Percentiles rank a stretch among this genome's conserved stretches.
These are phyloP conservation scores for Diplodia scrobiculata DNA, from an alignment of 2,329 filamentous ascomycete genomes.

Conservation along the genomic window DNA sequence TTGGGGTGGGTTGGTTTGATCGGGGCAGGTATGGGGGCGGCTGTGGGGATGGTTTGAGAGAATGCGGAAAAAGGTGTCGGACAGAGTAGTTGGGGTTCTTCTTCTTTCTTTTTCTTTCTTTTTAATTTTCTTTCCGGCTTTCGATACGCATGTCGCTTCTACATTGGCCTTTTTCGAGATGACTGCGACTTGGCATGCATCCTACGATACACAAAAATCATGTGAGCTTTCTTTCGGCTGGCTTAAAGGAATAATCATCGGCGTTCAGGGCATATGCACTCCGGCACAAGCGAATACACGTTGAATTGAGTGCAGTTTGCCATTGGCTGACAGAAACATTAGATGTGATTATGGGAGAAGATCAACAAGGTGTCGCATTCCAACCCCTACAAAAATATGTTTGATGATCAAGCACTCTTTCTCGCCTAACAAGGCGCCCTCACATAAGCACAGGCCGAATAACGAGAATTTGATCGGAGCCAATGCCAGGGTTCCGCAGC, in stretches of 20 bases:
- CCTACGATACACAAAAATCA: not conserved
- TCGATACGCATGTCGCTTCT: not conserved
- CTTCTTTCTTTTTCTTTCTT: not conserved
- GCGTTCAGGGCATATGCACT: not conserved
- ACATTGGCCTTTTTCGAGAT: not conserved
- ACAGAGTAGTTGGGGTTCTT: not conserved
- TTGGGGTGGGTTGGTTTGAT: not conserved
- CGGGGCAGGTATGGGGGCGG: not conserved
- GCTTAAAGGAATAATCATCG: not conserved
- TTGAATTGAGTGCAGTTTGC: not conserved
- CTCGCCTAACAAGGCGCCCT: no score
- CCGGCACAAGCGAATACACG: no score
- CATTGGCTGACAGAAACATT: no score
- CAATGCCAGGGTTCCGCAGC: not conserved
- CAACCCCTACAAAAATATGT: not conserved
- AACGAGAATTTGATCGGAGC: not conserved
- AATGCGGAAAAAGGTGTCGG: no score
- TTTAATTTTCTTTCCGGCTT: not conserved
- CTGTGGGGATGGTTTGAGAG: slow-evolving; percentile 10
- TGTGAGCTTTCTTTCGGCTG: not conserved
- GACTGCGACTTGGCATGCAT: not conserved
- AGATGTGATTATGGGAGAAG: no score
- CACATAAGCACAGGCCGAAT: no score
- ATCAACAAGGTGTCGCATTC: no score
- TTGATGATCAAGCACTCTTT: not conserved